Evolutionary conservation across 1,139 yeast genomes (phyloP).

Genomic region (Scheffersomyces stambukii): DNA sequence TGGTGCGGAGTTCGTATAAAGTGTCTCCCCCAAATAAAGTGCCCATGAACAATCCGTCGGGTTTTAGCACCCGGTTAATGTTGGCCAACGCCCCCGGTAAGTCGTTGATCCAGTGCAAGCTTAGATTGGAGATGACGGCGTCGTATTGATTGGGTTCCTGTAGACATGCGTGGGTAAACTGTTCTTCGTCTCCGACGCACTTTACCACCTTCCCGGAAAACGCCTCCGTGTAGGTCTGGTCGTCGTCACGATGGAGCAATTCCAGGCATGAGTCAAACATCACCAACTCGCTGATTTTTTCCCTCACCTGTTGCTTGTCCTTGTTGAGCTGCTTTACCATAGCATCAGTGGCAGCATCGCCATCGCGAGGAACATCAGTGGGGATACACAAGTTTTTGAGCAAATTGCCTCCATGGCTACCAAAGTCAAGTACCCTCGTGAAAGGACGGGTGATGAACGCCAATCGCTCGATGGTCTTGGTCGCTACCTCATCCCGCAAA

Average conservation of each 20-base stretch:
- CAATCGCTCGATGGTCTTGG: conserved; percentile 68
- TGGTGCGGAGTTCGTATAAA: conserved; percentile 71
- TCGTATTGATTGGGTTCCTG: conserved; percentile 49
- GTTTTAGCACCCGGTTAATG: conserved; percentile 60
- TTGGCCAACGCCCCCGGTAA: conserved; percentile 59
- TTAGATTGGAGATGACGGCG: conserved; percentile 69
- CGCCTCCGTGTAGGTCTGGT: conserved; percentile 28
- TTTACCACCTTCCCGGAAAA: conserved; percentile 44
- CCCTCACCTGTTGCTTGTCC: conserved; percentile 49
- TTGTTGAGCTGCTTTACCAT: conserved; percentile 39
- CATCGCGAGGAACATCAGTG: conserved; percentile 21
- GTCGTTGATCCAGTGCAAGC: conserved; percentile 85
- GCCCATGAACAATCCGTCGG: conserved; percentile 82
- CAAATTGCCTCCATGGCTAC: conserved; percentile 68
- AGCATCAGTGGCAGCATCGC: conserved; percentile 25
- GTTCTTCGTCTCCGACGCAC: conserved; percentile 66
- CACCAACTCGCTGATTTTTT: conserved; percentile 51
- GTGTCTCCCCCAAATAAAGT: conserved; percentile 87
- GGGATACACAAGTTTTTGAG: conserved; percentile 31
- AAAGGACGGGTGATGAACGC: conserved; percentile 70
- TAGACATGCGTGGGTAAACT: conserved; percentile 38
- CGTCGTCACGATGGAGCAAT: conserved; percentile 49
- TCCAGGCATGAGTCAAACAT: conserved; percentile 66
- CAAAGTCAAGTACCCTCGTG: conserved; percentile 61
- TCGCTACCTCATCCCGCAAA: conserved; percentile 69